phyloP scores from a whole-genome alignment of 164 flowering plant genomes.

The Chimonanthus salicifolius region DNA sequence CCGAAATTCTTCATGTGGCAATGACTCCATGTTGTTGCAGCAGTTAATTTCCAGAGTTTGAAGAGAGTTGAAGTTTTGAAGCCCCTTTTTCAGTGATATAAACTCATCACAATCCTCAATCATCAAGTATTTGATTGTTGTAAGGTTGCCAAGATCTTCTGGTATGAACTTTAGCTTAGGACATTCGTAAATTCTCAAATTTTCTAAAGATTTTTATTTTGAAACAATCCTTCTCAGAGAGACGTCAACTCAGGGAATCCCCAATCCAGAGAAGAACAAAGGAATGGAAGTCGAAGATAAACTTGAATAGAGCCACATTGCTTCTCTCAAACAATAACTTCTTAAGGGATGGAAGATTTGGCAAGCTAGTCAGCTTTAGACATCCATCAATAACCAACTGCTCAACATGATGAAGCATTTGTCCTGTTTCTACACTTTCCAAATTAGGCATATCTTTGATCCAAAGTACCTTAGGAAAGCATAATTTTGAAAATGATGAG shows the following conservation, averaged over 20 bases:
- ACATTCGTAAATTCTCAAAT: conserved; percentile 3
- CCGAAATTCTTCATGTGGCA: not conserved
- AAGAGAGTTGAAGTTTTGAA: conserved; percentile 11
- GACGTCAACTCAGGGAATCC: not conserved
- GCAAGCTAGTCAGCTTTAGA: conserved; percentile 8
- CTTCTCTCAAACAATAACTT: not conserved
- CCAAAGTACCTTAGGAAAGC: conserved; percentile 9
- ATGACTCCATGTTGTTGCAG: not conserved
- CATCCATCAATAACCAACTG: not conserved
- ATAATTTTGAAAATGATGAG: conserved; percentile 19
- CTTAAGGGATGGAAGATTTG: conserved; percentile 4
- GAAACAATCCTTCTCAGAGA: conserved; percentile 8
- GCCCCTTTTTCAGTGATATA: not conserved
- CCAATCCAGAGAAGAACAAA: conserved; percentile 2
- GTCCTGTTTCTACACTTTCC: not conserved
- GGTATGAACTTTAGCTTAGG: conserved; percentile 8
- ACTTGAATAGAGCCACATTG: not conserved
- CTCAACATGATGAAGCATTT: conserved; percentile 2
- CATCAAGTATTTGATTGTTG: conserved; percentile 3
- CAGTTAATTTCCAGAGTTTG: not conserved
- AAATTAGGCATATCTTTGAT: conserved; percentile 10
- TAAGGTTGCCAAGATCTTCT: conserved; percentile 6
- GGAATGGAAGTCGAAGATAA: not conserved
- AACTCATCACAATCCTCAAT: conserved; percentile 9
- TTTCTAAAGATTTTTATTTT: not conserved